Evolutionary conservation across 345 rosid species (phyloP), one percentile per base, ranked within the genome.

Genomic region (Lagerstroemia speciosa): DNA sequence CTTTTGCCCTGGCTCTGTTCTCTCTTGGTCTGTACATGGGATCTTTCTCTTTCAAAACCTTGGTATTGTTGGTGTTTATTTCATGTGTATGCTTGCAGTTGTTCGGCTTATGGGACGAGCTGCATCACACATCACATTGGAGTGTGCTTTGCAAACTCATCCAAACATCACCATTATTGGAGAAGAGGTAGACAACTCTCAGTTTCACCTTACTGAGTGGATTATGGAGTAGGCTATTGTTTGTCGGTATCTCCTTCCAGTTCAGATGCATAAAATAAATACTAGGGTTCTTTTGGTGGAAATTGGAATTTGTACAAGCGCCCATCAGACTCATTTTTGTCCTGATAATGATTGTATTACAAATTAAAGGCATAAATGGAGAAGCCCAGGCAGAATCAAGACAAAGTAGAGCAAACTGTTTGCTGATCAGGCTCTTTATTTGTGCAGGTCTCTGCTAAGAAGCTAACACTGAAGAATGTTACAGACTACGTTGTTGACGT

Each of bases 21-120:
- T 27, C 60, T 2, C 63, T 30, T 58, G 1, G 12, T 58, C 20
- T 58, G 30, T 34, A n/a, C n/a, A n/a, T n/a, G n/a, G n/a, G n/a
- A n/a, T n/a, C n/a, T n/a, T n/a, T n/a, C n/a, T n/a, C n/a, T n/a
- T n/a, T n/a, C n/a, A n/a, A n/a, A n/a, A n/a, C n/a, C n/a, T n/a
- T n/a, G n/a, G n/a, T n/a, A n/a, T n/a, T n/a, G n/a, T n/a, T n/a
- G n/a, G n/a, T n/a, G n/a, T n/a, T 4, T 15, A 3, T 27, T 8
- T 30, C 9, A 14, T 30, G 17, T 58, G 0, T 64, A 3, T 40
- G 50, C 32, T 65, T 27, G 61, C 87, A 94, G 99, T 95, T 86
- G 99, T 95, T 55, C 76, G 99, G 71, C 96, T 95, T 65, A 95
- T 95, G 99, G 99, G 99, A 38, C 99, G 99, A 76, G 97, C 93